Conservation (phyloP, 176 grass and related monocot genomes). For the Eragrostis curvula region DNA sequence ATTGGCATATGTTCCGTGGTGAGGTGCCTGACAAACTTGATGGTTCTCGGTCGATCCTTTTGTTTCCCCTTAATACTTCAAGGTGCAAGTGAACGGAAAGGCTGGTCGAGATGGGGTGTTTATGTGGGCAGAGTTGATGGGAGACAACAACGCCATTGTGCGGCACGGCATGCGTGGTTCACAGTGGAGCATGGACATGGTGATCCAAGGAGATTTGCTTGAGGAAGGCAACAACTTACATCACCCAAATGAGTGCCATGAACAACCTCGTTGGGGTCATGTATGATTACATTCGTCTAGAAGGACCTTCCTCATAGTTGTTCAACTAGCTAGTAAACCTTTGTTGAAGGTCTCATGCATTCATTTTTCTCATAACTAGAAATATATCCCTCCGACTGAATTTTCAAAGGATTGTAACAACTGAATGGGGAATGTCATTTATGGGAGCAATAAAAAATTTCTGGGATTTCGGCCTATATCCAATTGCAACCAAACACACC, state of each 20-base stretch:
- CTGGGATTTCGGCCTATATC: too few species aligned
- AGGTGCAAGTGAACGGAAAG: background rate
- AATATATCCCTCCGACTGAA: too few species aligned
- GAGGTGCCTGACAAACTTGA: background rate
- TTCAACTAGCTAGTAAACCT: too few species aligned
- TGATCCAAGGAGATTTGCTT: constrained; percentile 35
- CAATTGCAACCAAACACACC: too few species aligned
- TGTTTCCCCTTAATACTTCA: background rate
- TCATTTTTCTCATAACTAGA: too few species aligned
- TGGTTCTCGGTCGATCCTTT: background rate
- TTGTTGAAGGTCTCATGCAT: too few species aligned
- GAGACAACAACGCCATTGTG: constrained; percentile 68
- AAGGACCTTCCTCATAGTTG: too few species aligned
- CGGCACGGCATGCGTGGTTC: constrained; percentile 51
- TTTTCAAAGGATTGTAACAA: too few species aligned
- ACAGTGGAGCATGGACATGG: constrained; percentile 53
- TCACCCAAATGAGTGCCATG: constrained; percentile 46
- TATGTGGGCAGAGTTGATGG: constrained; percentile 39
- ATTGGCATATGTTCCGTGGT: background rate
- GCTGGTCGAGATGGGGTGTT: background rate
- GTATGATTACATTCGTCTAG: constrained; percentile 67
- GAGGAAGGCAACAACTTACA: constrained; percentile 45
- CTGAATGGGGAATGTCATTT: too few species aligned
- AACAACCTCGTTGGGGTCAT: constrained; percentile 42
- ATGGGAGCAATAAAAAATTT: too few species aligned